Conservation (phyloP, 2,329 filamentous ascomycete species). For the Claviceps spartinae region DNA sequence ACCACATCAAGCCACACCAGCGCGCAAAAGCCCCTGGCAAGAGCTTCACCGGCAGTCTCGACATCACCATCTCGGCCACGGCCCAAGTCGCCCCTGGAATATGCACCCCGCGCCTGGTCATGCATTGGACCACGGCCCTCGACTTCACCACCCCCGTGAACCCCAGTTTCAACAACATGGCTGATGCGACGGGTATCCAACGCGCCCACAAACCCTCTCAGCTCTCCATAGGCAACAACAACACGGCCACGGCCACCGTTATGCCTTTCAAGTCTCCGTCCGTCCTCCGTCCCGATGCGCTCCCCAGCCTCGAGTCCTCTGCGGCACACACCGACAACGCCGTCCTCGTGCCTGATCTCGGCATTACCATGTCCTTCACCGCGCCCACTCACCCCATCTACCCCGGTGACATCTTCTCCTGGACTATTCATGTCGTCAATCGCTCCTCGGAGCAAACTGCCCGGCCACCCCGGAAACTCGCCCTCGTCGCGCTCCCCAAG, state of each 20-base stretch:
- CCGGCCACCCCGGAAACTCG: slow-evolving; percentile 47
- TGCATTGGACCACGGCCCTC: slow-evolving; percentile 55
- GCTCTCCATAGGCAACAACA: slow-evolving; percentile 44
- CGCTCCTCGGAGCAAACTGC: slow-evolving; percentile 37
- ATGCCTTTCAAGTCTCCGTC: slow-evolving; percentile 45
- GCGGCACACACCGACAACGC: slow-evolving; percentile 33
- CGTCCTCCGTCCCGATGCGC: slow-evolving; percentile 43
- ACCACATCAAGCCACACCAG: slow-evolving; percentile 44
- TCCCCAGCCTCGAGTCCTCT: slow-evolving; percentile 23
- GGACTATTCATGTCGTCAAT: slow-evolving; percentile 67
- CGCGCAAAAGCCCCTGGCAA: slow-evolving; percentile 32
- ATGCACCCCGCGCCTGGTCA: slow-evolving; percentile 47
- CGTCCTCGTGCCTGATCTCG: slow-evolving; percentile 41
- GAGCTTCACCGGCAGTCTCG: slow-evolving; percentile 37
- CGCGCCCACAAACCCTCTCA: slow-evolving; percentile 49
- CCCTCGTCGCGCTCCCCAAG: slow-evolving; percentile 53
- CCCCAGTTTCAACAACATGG: slow-evolving; percentile 43
- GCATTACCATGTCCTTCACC: slow-evolving; percentile 63
- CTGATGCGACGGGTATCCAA: slow-evolving; percentile 39
- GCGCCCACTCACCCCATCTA: slow-evolving; percentile 42
- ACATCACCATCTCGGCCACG: slow-evolving; percentile 46
- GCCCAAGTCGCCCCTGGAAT: slow-evolving; percentile 39
- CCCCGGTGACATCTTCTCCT: slow-evolving; percentile 54
- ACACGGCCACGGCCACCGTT: slow-evolving; percentile 15
- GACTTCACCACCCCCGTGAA: slow-evolving; percentile 57